Evolutionary conservation across 768 basidiomycete species (phyloP).

Genomic region (Holtermannia corniformis): DNA sequence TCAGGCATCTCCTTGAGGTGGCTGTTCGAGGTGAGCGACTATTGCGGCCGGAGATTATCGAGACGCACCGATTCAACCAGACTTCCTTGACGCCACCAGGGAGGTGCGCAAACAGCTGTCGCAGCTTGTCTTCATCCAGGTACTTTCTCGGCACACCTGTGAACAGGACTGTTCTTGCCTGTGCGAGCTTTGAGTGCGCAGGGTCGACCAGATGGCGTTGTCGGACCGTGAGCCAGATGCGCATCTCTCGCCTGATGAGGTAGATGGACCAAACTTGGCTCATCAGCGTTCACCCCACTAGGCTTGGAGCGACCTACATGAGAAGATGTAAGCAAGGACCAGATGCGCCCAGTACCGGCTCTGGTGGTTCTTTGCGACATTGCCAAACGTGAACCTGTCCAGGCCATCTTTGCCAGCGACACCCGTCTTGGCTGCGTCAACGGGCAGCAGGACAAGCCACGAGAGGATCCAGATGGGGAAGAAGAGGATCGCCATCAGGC

Average conservation of each 20-base stretch:
- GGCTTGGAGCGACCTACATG: conserved; percentile 54
- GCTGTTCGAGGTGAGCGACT: conserved; percentile 41
- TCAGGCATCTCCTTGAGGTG: conserved; percentile 81
- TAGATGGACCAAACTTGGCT: conserved; percentile 70
- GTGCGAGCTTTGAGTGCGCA: conserved; percentile 62
- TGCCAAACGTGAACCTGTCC: conserved; percentile 70
- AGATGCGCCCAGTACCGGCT: conserved; percentile 68
- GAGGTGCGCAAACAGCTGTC: conserved; percentile 62
- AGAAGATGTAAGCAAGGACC: conserved; percentile 65
- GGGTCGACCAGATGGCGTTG: conserved; percentile 72
- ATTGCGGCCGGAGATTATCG: neutral
- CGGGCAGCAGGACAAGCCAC: conserved; percentile 75
- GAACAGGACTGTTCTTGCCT: conserved; percentile 81
- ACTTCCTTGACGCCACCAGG: conserved; percentile 85
- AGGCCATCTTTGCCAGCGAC: conserved; percentile 50
- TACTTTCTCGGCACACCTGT: conserved; percentile 77
- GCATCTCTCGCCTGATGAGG: conserved; percentile 71
- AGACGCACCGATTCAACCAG: conserved; percentile 73
- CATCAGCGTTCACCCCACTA: neutral
- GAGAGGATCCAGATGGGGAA: conserved; percentile 85
- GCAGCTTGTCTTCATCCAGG: conserved; percentile 60
- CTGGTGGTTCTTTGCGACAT: conserved; percentile 50
- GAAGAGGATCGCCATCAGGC: conserved; percentile 71
- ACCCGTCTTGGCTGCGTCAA: conserved; percentile 51
- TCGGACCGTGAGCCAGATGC: conserved; percentile 64